These are phyloP conservation scores for Tolypocladium tundrense DNA, from an alignment of 2,329 filamentous ascomycete species.

Conservation along the genomic window DNA sequence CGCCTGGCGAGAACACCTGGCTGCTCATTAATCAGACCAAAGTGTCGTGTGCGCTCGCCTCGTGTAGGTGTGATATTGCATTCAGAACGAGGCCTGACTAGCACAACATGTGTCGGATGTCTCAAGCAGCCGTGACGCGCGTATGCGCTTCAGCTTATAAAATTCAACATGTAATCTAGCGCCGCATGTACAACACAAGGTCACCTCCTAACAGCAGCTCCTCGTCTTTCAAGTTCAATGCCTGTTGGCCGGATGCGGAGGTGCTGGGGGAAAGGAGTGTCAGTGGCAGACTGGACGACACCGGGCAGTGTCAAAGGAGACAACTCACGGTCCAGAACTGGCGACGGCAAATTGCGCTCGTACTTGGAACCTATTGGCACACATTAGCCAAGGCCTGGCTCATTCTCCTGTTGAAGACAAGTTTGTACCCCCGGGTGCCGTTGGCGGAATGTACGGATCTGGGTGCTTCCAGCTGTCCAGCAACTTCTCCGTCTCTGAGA, in stretches of 20 bases:
- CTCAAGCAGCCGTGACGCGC: not conserved
- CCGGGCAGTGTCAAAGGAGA: not conserved
- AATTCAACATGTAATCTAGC: not conserved
- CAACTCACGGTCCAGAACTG: conserved; percentile 68
- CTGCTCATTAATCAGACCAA: not conserved
- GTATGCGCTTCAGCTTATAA: not conserved
- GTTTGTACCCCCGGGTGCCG: conserved; percentile 76
- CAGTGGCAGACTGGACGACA: not conserved
- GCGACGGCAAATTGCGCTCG: conserved; percentile 81
- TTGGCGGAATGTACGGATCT: conserved; percentile 82
- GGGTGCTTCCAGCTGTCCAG: conserved; percentile 96
- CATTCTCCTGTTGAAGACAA: not conserved
- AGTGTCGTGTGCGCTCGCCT: not conserved
- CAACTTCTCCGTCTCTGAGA: conserved; percentile 80
- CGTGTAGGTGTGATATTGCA: not conserved
- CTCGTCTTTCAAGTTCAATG: not conserved
- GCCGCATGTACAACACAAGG: not conserved
- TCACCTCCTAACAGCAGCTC: not conserved
- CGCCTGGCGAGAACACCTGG: no score
- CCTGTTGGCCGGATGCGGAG: conserved; percentile 9
- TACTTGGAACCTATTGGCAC: conserved; percentile 71
- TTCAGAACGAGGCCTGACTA: not conserved
- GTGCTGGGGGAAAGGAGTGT: conserved; percentile 9
- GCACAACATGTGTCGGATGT: not conserved
- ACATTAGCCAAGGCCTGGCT: conserved; percentile 4